phyloP scores from a whole-genome alignment of 2,329 filamentous ascomycete genomes.

The Colletotrichum trifolii region DNA sequence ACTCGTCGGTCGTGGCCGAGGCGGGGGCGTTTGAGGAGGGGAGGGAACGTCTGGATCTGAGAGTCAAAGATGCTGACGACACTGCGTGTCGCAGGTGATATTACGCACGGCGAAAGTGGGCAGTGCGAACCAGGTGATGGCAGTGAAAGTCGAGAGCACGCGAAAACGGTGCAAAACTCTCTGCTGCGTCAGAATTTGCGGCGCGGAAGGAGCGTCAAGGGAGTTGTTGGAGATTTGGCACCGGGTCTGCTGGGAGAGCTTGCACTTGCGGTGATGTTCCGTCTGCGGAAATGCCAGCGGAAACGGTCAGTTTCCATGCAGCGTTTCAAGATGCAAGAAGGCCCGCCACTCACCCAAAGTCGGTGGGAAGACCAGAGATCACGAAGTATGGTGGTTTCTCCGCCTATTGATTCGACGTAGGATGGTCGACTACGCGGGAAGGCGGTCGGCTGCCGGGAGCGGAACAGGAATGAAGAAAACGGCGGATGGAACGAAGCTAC shows the following conservation, averaged over 20 bases:
- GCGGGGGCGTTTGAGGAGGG: conserved; percentile 5
- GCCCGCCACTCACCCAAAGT: too few species aligned
- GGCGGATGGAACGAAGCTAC: conserved; percentile 19
- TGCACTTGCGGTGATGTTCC: conserved; percentile 1
- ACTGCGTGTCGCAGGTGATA: conserved; percentile 28
- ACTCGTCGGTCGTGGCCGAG: conserved; percentile 9
- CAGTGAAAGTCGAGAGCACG: not conserved
- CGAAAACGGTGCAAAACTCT: not conserved
- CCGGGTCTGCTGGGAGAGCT: conserved; percentile 9
- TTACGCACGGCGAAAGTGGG: conserved; percentile 10
- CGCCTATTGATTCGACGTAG: not conserved
- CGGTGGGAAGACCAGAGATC: not conserved
- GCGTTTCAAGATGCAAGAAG: not conserved
- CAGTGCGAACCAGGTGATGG: not conserved
- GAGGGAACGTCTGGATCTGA: conserved; percentile 3
- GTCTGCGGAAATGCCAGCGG: conserved; percentile 5
- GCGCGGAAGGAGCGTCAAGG: not conserved
- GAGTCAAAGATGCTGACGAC: conserved; percentile 12
- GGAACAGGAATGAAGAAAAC: conserved; percentile 5
- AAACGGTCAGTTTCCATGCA: conserved; percentile 11
- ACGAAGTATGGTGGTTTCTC: too few species aligned
- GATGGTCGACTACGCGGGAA: conserved; percentile 1
- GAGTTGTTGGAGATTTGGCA: not conserved
- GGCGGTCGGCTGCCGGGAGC: conserved; percentile 10
- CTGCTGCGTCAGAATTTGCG: not conserved